phyloP scores from a whole-genome alignment of 2,329 filamentous ascomycete species.

The Elsinoe perseae region DNA sequence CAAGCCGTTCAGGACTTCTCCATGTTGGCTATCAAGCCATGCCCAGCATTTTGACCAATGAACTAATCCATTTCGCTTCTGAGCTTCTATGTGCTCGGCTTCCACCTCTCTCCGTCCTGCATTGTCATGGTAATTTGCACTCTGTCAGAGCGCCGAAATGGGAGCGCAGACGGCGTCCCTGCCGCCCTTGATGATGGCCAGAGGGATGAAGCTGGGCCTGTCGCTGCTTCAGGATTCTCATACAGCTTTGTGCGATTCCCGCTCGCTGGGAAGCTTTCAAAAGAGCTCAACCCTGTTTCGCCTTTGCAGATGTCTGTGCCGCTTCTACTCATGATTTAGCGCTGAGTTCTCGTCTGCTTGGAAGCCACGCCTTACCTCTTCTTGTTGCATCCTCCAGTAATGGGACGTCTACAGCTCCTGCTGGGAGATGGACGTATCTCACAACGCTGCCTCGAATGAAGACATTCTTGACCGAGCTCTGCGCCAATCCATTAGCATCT shows the following conservation, averaged over 20 bases:
- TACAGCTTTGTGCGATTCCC: not conserved
- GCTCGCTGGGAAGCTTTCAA: not conserved
- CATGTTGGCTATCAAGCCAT: no score
- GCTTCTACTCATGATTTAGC: slow-evolving; percentile 22
- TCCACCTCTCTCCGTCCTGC: no score
- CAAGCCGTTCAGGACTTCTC: no score
- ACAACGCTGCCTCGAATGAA: slow-evolving; percentile 93
- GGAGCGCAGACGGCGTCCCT: no score
- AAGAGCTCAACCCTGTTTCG: slow-evolving; percentile 28
- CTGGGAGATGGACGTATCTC: slow-evolving; percentile 82
- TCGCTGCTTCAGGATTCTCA: not conserved
- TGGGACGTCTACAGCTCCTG: slow-evolving; percentile 72
- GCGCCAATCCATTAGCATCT: slow-evolving; percentile 14
- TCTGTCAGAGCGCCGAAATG: no score
- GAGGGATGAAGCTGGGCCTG: no score
- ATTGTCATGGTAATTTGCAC: no score
- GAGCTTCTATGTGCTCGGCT: no score
- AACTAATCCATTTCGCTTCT: no score
- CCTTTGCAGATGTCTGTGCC: slow-evolving; percentile 30
- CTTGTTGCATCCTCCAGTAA: slow-evolving; percentile 85
- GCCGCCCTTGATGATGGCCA: no score
- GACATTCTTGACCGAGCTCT: slow-evolving; percentile 85
- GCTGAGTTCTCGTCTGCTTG: not conserved
- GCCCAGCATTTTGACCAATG: no score
- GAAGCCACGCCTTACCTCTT: slow-evolving; percentile 52